phyloP scores from a whole-genome alignment of 2,329 filamentous ascomycete genomes.

The Diaporthe citriasiana region DNA sequence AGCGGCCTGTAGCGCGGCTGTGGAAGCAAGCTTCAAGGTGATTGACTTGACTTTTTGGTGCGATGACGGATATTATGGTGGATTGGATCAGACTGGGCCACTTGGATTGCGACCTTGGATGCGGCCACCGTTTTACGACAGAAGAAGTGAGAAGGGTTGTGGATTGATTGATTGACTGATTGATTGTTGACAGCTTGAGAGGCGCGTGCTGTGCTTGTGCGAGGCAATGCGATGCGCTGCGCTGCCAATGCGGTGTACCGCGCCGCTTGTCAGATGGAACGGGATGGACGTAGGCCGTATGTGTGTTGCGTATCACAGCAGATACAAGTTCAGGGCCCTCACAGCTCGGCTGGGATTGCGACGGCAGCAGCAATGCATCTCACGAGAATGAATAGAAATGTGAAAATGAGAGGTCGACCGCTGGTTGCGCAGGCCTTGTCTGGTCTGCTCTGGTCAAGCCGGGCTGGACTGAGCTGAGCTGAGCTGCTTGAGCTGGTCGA shows the following conservation, averaged over 20 bases:
- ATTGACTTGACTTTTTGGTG: background rate
- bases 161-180: background rate
- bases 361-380: slow-evolving; percentile 39
- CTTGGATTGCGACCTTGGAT: slow-evolving; percentile 26
- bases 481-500: background rate
- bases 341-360: slow-evolving; percentile 38
- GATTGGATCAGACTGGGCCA: slow-evolving; percentile 21
- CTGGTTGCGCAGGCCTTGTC: slow-evolving; percentile 7
- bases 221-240: slow-evolving; percentile 4
- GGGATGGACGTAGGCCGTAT: background rate
- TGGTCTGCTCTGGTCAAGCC: too few species aligned
- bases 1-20: slow-evolving; percentile 19
- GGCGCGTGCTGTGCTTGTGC: slow-evolving; percentile 23
- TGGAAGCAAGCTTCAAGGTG: slow-evolving; percentile 23
- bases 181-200: slow-evolving; percentile 40
- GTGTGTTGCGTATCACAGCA: slow-evolving; percentile 39
- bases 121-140: slow-evolving; percentile 37
- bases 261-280: background rate
- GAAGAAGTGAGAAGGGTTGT: background rate
- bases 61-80: slow-evolving; percentile 9
- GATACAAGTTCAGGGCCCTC: slow-evolving; percentile 18
- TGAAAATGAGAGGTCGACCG: slow-evolving; percentile 22
- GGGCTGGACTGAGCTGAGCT: background rate
- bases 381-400: slow-evolving; percentile 26
- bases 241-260: slow-evolving; percentile 10